Evolutionary conservation across 2,329 filamentous ascomycete genomes (phyloP), one percentile per base, ranked within the genome.

Genomic region (Fusarium nurragi): DNA sequence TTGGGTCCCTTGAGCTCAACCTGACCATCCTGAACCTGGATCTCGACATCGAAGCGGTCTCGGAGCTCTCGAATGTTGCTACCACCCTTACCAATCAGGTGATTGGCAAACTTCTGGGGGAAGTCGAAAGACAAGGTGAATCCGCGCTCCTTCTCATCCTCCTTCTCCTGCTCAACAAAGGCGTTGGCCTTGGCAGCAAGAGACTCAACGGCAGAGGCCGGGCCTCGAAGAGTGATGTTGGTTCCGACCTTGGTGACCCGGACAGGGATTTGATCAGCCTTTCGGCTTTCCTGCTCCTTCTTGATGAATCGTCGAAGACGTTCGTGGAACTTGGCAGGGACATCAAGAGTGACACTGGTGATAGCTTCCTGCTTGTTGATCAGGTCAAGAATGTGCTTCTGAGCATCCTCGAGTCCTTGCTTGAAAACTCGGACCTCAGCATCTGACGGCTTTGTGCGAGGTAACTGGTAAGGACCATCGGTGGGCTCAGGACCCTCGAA

Each of bases 1-100:
- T 96, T 92, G 46, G 95, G 94, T 23, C 96, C 95, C 83, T 96
- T 97, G 70, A 99, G 88, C 78, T 97, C 93, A 46, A 98, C 93
- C 79, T 94, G 94, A 68, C 95, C 95, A 71, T 97, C 92, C 68
- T 96, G 89, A 36, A 98, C 90, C 78, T 97, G 93, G 64, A 99
- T 90, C 57, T 90, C 87, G 6, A 90, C 88, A 58, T 90, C 87
- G 59, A 89, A 90, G 64, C 85, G 85, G 63, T 90, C 88, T 43
- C 87, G 84, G 34, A 90, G 79, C 70, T 90, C 87, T 52, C 83
- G 83, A 70, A 90, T 88, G 73, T 88, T 85, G 77, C 86, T 88
- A 18, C 88, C 88, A 46, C 86, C 84, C 76, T 89, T 90, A 50
- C 88, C 88, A 71, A 90, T 89, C 4, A 90, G 85, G 75, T 97